Evolutionary conservation across 2,329 filamentous ascomycete species (phyloP), one percentile per base, ranked within the genome.

Genomic region (Penicillium sp.): DNA sequence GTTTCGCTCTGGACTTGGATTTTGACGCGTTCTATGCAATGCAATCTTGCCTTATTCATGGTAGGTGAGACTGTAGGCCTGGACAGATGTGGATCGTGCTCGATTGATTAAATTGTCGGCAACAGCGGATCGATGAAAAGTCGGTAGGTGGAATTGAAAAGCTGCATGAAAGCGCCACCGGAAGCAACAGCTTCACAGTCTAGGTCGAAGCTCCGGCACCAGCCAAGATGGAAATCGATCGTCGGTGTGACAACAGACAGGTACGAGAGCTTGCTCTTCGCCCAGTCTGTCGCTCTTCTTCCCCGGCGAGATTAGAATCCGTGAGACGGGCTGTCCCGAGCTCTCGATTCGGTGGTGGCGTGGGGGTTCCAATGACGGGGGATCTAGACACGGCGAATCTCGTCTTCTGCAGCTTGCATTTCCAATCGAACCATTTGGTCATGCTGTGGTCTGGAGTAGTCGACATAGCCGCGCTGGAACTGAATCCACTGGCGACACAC

Each of bases 221-320:
- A 25, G 47, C 25, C 34, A 28, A 37, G 35, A 52, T 51, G 35
- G 23, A 42, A 50, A 50, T 29, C 23, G 26, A 37, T 39, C 41
- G 29, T 37, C 30, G 33, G 49, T 51, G 47, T 51, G 45, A 53
- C 45, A 29, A 36, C 30, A 26, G 31, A 45, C 41, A 50, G 47
- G 46, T 46, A 50, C 46, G 33, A 22, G 9, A 22, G 31, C 29
- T 36, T 28, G 37, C 41, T 25, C 30, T 39, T 37, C 50, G 47
- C 9, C 18, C 18, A 22, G 9, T 22, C 5, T 22, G 5, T 22
- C 18, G n/a, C n/a, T n/a, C n/a, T n/a, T 22, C 9, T 22, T 22
- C 5, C 18, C 9, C 18, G 18, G 20, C 27, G 16, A 37, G 28
- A 47, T 47, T 44, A 23, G 6, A 50, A 50, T 48, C 13, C 12